Conservation (phyloP, 345 rosid species). For the Orychophragmus violaceus region DNA sequence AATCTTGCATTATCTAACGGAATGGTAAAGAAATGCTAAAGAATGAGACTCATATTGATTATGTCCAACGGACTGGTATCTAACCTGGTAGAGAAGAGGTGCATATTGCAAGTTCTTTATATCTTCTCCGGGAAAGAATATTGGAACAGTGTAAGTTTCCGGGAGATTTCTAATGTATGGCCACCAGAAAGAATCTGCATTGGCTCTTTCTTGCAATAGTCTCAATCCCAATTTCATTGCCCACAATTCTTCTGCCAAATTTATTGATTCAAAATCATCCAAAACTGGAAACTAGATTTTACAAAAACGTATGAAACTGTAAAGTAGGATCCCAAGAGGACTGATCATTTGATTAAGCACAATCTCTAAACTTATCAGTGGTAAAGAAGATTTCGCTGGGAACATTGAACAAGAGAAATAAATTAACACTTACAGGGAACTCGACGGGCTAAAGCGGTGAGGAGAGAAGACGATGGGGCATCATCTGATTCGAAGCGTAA, state of each 20-base stretch:
- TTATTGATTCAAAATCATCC: conserved; percentile 41
- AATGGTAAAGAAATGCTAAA: no score
- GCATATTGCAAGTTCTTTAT: conserved; percentile 89
- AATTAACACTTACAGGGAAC: conserved; percentile 55
- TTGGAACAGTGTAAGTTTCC: conserved; percentile 67
- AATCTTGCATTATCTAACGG: neutral
- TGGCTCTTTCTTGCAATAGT: conserved; percentile 81
- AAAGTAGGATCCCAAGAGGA: neutral
- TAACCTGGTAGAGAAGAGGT: conserved; percentile 79
- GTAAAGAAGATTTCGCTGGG: neutral
- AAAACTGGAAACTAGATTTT: conserved; percentile 27
- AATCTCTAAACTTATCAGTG: neutral
- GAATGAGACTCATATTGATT: neutral
- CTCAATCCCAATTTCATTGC: conserved; percentile 83
- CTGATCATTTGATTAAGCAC: neutral
- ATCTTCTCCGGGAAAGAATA: conserved; percentile 84
- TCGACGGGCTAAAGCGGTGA: conserved; percentile 45
- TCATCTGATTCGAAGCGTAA: conserved; percentile 52
- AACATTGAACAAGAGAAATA: neutral
- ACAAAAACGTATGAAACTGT: conserved; percentile 23
- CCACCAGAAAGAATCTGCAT: conserved; percentile 85
- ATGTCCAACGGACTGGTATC: neutral
- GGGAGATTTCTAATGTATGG: conserved; percentile 88
- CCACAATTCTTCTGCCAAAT: conserved; percentile 85
- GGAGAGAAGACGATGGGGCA: conserved; percentile 36